Conservation (phyloP, 2,329 filamentous ascomycete species). For the Hymenoscyphus infarciens region DNA sequence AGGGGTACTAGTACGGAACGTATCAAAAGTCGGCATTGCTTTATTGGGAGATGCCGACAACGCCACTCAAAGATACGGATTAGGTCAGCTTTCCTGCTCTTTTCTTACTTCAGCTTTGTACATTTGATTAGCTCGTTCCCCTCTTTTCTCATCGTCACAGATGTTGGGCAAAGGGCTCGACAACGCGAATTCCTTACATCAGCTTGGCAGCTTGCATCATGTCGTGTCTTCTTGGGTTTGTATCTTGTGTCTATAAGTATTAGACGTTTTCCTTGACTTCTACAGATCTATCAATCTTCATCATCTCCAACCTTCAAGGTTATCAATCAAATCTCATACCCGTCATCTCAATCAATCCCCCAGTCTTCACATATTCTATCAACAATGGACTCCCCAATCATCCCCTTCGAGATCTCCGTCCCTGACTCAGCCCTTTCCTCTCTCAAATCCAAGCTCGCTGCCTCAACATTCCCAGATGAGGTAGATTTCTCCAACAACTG, state of each 20-base stretch:
- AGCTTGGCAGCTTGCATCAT: not conserved
- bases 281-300: too few relatives aligned
- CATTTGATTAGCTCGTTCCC: not conserved
- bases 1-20: too few relatives aligned
- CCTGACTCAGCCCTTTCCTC: conserved; percentile 7
- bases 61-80: not conserved
- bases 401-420: conserved; percentile 14
- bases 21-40: too few relatives aligned
- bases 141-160: conserved; percentile 1
- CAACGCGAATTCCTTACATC: too few relatives aligned
- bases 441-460: conserved; percentile 11
- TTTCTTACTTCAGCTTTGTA: not conserved
- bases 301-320: not conserved
- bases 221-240: not conserved
- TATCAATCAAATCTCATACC: not conserved
- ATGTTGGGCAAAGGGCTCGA: not conserved
- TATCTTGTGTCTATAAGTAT: conserved; percentile 5
- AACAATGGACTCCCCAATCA: conserved; percentile 11
- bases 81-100: not conserved
- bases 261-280: not conserved
- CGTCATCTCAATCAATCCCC: not conserved
- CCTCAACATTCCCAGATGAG: conserved; percentile 11
- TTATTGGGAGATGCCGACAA: too few relatives aligned
- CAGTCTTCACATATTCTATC: not conserved
- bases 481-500: conserved; percentile 13